Evolutionary conservation across 1,284 basidiomycete species (phyloP).

Genomic region (Ustilago crameri): DNA sequence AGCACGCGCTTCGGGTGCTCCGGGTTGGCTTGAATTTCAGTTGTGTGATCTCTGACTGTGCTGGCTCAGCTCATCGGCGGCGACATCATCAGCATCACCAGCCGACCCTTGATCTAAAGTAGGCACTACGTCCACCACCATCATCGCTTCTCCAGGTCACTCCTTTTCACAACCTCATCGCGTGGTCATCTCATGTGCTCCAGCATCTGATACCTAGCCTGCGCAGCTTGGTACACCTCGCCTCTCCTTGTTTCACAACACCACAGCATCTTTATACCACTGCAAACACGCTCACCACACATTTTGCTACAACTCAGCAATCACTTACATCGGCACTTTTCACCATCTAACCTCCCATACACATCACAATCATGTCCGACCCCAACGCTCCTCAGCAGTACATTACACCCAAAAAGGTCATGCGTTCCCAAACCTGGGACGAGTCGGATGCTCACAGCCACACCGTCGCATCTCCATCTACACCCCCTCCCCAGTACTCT

Average conservation of each 20-base stretch:
- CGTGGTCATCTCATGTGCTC: slow-evolving; percentile 13
- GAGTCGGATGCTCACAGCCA: slow-evolving; percentile 27
- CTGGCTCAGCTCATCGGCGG: slow-evolving; percentile 1
- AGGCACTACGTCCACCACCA: no score
- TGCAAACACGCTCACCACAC: not conserved
- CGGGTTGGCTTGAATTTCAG: slow-evolving; percentile 5
- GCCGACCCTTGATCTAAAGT: no score
- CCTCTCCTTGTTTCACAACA: not conserved
- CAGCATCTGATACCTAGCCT: slow-evolving; percentile 9
- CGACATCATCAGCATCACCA: not conserved
- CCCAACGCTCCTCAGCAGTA: slow-evolving; percentile 32
- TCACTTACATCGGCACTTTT: not conserved
- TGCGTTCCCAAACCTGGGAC: slow-evolving; percentile 33
- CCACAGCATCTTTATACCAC: not conserved
- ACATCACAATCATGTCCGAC: slow-evolving; percentile 16
- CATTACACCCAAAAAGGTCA: slow-evolving; percentile 31
- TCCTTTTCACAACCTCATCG: not conserved
- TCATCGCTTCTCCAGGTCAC: not conserved
- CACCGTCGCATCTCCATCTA: slow-evolving; percentile 32
- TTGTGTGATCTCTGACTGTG: not conserved
- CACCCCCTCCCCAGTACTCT: slow-evolving; percentile 19
- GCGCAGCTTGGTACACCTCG: not conserved
- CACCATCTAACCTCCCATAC: not conserved
- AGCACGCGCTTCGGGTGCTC: slow-evolving; percentile 15
- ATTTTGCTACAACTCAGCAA: not conserved